Percentiles rank a stretch among this genome's conserved stretches.
Evolutionary conservation across 1,284 basidiomycete species (phyloP).

Genomic region (Leccinum pachyderme): DNA sequence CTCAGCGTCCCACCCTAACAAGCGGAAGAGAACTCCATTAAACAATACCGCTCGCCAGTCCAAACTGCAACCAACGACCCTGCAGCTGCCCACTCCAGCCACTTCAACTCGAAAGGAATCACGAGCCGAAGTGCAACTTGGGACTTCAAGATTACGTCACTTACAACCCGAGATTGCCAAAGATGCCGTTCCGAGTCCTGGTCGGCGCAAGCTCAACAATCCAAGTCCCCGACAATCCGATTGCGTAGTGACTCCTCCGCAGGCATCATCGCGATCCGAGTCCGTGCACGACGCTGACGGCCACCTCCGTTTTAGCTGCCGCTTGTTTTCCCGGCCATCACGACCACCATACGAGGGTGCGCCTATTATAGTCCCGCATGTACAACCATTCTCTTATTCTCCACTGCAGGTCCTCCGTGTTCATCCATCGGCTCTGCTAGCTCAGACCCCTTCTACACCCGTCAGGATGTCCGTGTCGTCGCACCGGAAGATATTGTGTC

Average conservation of each 20-base stretch:
- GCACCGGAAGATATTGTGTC: background rate
- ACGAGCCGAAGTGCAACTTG: background rate
- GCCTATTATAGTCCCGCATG: background rate
- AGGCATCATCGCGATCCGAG: conserved; percentile 5
- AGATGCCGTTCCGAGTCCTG: background rate
- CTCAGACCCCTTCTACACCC: conserved; percentile 3
- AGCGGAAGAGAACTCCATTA: conserved; percentile 20
- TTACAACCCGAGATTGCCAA: background rate
- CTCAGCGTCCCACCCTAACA: conserved; percentile 11
- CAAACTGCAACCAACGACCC: conserved; percentile 1
- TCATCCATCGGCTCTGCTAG: background rate
- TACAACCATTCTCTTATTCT: background rate
- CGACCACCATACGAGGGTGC: background rate
- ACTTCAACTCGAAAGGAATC: conserved; percentile 19
- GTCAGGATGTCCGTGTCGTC: background rate
- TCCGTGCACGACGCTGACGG: background rate
- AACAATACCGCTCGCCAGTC: conserved; percentile 1
- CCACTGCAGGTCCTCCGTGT: background rate
- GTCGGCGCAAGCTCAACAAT: background rate
- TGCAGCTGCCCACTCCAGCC: conserved; percentile 27
- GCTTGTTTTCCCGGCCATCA: background rate
- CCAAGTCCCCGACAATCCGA: background rate
- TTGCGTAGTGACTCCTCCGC: conserved; percentile 19
- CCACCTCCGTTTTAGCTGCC: background rate
- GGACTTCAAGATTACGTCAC: background rate